phyloP scores from a whole-genome alignment of 306 rosid genomes.

The Cyamopsis tetragonoloba region DNA sequence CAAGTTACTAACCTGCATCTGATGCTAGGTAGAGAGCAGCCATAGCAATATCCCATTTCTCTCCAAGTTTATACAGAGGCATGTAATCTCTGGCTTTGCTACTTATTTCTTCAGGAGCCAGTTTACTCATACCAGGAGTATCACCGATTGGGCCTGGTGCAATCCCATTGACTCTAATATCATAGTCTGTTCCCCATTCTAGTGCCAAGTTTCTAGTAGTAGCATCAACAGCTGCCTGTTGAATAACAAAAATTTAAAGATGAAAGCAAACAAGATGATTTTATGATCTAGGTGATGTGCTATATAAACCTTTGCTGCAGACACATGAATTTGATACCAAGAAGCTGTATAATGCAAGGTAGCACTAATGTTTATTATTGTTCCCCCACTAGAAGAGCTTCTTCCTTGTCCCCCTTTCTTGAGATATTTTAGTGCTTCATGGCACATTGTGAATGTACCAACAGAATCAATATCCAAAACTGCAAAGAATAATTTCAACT shows the following conservation, averaged over 20 bases:
- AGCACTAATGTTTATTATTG: conserved; percentile 75
- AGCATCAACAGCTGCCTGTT: conserved; percentile 95
- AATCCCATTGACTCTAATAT: conserved; percentile 87
- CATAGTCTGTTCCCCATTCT: conserved; percentile 95
- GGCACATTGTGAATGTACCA: conserved; percentile 96
- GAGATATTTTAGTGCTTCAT: conserved; percentile 80
- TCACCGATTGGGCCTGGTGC: conserved; percentile 92
- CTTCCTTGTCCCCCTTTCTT: conserved; percentile 88
- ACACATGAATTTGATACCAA: conserved; percentile 93
- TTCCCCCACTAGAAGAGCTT: conserved; percentile 57
- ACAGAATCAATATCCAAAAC: conserved; percentile 96
- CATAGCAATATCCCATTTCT: conserved; percentile 98
- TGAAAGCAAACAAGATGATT: not conserved
- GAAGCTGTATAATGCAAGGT: conserved; percentile 85
- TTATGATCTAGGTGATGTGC: conserved; percentile 2
- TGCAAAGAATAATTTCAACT: conserved; percentile 35
- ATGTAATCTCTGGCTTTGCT: conserved; percentile 42
- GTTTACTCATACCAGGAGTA: conserved; percentile 87
- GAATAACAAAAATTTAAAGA: not conserved
- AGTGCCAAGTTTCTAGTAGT: conserved; percentile 89
- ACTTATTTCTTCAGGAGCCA: conserved; percentile 64
- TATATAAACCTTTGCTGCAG: conserved; percentile 85
- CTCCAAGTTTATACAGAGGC: conserved; percentile 76
- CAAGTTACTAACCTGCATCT: conserved; percentile 68
- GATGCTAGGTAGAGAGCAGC: conserved; percentile 80